Evolutionary conservation across 2,329 filamentous ascomycete genomes (phyloP).

Genomic region (Triangularia verruculosa): DNA sequence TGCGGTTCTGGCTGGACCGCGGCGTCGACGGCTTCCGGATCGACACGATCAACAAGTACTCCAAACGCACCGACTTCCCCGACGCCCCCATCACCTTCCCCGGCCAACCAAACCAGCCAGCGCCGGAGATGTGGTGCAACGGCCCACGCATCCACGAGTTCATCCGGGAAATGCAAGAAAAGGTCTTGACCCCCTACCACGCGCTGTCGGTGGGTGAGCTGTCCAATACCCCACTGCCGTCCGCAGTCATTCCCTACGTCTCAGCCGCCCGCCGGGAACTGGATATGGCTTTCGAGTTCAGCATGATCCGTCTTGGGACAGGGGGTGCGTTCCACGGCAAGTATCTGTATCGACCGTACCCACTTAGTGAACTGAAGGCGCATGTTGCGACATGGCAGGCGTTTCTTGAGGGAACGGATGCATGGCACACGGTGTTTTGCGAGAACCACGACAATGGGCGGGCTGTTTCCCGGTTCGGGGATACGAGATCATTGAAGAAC

Average conservation of each 20-base stretch:
- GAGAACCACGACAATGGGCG: conserved; percentile 62
- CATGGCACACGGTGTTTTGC: conserved; percentile 58
- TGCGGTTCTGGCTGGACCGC: conserved; percentile 73
- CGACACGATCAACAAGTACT: conserved; percentile 65
- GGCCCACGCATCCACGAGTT: conserved; percentile 68
- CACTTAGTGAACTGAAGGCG: conserved; percentile 46
- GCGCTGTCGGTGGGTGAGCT: conserved; percentile 72
- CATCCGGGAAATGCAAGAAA: conserved; percentile 60
- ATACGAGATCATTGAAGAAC: conserved; percentile 41
- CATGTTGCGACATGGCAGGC: conserved; percentile 49
- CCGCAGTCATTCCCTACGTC: conserved; percentile 58
- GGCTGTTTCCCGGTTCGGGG: conserved; percentile 50
- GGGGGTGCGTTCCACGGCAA: conserved; percentile 43
- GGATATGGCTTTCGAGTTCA: conserved; percentile 69
- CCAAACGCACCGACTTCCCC: conserved; percentile 57
- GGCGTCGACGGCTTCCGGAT: conserved; percentile 69
- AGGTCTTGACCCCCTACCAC: conserved; percentile 54
- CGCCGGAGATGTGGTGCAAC: conserved; percentile 59
- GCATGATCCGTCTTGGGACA: conserved; percentile 59
- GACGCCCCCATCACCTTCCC: conserved; percentile 55
- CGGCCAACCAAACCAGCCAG: conserved; percentile 49
- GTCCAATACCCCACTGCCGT: conserved; percentile 57
- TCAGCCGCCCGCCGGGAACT: conserved; percentile 56
- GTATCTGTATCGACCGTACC: conserved; percentile 51
- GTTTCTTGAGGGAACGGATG: conserved; percentile 51